Evolutionary conservation across 2,329 filamentous ascomycete species (phyloP).

Genomic region (Aureobasidium sp.): DNA sequence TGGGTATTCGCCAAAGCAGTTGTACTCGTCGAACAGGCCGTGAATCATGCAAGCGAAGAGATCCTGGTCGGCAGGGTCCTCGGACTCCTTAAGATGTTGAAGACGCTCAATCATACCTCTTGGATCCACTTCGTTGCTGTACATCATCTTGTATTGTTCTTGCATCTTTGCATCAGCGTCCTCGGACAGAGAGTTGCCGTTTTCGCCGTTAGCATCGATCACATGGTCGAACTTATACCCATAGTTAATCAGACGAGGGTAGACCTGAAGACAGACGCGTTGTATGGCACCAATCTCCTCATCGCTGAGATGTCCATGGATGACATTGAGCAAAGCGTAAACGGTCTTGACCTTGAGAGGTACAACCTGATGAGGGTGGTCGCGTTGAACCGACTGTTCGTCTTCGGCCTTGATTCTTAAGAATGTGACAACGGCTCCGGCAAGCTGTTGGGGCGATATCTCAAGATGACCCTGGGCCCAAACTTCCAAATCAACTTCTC

Average conservation of each 20-base stretch:
- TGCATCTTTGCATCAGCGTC: conserved; percentile 89
- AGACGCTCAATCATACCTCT: conserved; percentile 78
- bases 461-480: conserved; percentile 67
- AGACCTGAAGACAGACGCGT: conserved; percentile 81
- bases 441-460: conserved; percentile 49
- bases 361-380: conserved; percentile 62
- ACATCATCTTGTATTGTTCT: conserved; percentile 97
- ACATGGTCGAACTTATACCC: conserved; percentile 71
- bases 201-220: conserved; percentile 75
- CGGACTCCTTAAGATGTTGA: conserved; percentile 80
- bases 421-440: conserved; percentile 68
- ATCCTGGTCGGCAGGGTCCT: conserved; percentile 78
- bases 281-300: conserved; percentile 74
- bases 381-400: conserved; percentile 67
- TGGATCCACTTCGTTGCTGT: conserved; percentile 81
- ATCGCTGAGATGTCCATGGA: conserved; percentile 53
- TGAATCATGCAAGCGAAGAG: conserved; percentile 98
- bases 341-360: conserved; percentile 76
- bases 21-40: conserved; percentile 93
- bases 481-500: conserved; percentile 68
- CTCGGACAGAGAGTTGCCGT: conserved; percentile 71
- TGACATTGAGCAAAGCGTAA: conserved; percentile 67
- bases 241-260: conserved; percentile 93
- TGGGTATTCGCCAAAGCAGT: conserved; percentile 90
- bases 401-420: conserved; percentile 76